Evolutionary conservation across 2,329 filamentous ascomycete species (phyloP).

Genomic region (Sporothrix mexicana): DNA sequence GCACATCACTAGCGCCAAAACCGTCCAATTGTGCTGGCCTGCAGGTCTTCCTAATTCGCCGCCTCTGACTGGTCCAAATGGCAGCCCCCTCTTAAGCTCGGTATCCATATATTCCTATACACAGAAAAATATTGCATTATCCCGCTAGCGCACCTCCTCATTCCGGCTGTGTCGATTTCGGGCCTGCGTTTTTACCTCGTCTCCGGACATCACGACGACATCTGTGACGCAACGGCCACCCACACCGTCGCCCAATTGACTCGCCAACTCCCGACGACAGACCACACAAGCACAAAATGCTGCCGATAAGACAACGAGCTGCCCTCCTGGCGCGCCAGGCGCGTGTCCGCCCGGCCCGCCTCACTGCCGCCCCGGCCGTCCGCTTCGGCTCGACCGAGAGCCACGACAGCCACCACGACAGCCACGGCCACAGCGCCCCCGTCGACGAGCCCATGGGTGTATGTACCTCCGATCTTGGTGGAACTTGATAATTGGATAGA

Average conservation of each 20-base stretch:
- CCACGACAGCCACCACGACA: constrained; percentile 35
- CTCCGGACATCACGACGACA: constrained; percentile 21
- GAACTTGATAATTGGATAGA: too few species aligned
- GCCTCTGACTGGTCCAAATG: constrained; percentile 34
- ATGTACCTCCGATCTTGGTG: constrained; percentile 44
- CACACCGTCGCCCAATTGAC: constrained; percentile 21
- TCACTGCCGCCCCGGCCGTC: constrained; percentile 35
- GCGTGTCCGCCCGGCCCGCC: constrained; percentile 39
- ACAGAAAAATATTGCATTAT: constrained; percentile 5
- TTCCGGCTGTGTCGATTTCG: constrained; percentile 28
- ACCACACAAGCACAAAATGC: constrained; percentile 42
- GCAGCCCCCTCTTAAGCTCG: neutral
- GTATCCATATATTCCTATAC: neutral
- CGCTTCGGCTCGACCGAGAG: constrained; percentile 55
- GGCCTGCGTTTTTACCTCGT: constrained; percentile 31
- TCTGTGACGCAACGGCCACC: constrained; percentile 25
- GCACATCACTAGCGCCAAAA: neutral
- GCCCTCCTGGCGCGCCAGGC: constrained; percentile 48
- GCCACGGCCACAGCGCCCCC: constrained; percentile 48
- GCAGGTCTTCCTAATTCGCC: constrained; percentile 32
- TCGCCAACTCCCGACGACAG: neutral
- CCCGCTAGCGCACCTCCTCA: neutral
- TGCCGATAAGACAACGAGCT: constrained; percentile 47
- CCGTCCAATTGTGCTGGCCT: constrained; percentile 27
- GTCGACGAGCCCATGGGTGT: constrained; percentile 62